phyloP scores from a whole-genome alignment of 1,284 basidiomycete species.

The Ceratobasidium papillatum region DNA sequence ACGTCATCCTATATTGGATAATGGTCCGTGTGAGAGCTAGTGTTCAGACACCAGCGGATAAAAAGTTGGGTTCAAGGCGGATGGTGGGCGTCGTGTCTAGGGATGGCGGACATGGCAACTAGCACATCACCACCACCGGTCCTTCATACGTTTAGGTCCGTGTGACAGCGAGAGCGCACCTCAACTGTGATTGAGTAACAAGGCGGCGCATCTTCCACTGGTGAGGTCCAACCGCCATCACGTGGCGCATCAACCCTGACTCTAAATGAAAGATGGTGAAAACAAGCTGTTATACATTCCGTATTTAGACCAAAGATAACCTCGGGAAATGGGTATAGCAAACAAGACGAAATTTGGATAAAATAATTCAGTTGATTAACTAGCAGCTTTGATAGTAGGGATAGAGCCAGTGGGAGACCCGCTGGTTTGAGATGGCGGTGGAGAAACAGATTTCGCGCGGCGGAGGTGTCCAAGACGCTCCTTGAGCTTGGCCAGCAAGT shows the following conservation, averaged over 20 bases:
- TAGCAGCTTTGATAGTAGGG: constrained; percentile 16
- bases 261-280: background rate
- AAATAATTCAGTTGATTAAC: constrained; percentile 2
- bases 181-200: background rate
- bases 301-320: constrained; percentile 1
- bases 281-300: background rate
- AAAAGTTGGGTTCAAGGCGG: background rate
- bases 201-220: background rate
- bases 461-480: constrained; percentile 24
- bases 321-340: background rate
- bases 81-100: background rate
- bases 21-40: background rate
- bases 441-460: constrained; percentile 32
- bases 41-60: too few species aligned
- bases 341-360: constrained; percentile 1
- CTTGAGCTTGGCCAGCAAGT: constrained; percentile 14
- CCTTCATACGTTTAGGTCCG: constrained; percentile 30
- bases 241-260: constrained; percentile 8
- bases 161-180: constrained; percentile 19
- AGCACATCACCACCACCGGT: background rate
- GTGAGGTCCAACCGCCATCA: constrained; percentile 14
- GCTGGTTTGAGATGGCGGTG: constrained; percentile 16
- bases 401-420: constrained; percentile 1
- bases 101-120: background rate
- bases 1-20: constrained; percentile 5